These are phyloP conservation scores for Fusarium redolens DNA, from an alignment of 2,329 filamentous ascomycete species.

Conservation along the genomic window DNA sequence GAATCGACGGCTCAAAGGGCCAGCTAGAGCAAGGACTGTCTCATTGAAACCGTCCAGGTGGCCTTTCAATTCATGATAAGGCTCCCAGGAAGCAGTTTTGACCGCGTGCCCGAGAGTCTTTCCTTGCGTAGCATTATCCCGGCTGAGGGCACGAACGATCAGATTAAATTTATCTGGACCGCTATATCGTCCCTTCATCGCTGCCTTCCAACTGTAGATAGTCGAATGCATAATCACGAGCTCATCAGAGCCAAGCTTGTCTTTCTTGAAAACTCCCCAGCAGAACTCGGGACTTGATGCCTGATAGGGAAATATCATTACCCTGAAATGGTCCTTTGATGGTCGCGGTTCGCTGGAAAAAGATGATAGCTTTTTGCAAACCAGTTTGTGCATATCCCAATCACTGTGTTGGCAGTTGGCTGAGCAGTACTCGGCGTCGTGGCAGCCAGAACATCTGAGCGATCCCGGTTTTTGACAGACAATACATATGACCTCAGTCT, in stretches of 20 bases:
- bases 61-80: neutral
- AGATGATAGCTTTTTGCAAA: neutral
- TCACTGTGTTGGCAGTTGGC: neutral
- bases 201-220: neutral
- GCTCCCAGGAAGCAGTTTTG: neutral
- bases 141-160: neutral
- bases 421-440: neutral
- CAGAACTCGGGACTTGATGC: neutral
- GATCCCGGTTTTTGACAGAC: neutral
- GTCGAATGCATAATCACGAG: neutral
- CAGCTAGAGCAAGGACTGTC: neutral
- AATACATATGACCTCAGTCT: neutral
- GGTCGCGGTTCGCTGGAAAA: accelerated
- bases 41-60: neutral
- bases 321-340: neutral
- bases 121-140: neutral
- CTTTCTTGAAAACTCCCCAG: neutral
- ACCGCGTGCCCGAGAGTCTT: neutral
- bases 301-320: neutral
- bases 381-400: neutral
- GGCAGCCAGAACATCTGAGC: neutral
- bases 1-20: neutral
- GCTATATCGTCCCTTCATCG: too few relatives aligned
- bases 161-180: too few relatives aligned
- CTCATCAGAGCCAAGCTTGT: too few relatives aligned